phyloP scores from a whole-genome alignment of 495 filamentous ascomycete genomes.

The Penicillium flavigenum region DNA sequence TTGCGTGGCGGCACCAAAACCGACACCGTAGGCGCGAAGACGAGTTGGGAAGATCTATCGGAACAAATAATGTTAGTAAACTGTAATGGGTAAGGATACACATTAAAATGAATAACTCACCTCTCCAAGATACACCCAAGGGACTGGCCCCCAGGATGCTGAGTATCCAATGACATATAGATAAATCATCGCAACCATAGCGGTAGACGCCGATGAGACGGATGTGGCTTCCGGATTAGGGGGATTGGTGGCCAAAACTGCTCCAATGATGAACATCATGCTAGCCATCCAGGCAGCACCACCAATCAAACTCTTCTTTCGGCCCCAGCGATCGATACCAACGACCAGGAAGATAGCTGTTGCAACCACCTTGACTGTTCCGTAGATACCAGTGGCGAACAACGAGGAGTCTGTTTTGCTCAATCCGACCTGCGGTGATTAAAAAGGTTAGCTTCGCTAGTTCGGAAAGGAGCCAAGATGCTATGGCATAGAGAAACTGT shows the following conservation, averaged over 20 bases:
- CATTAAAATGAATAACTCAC: constrained; percentile 14
- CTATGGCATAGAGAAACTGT: no score
- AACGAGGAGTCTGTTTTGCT: constrained; percentile 44
- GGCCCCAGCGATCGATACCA: constrained; percentile 67
- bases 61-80: constrained; percentile 31
- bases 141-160: constrained; percentile 43
- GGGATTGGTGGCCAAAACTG: constrained; percentile 55
- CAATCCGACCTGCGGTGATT: constrained; percentile 31
- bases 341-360: constrained; percentile 64
- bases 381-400: constrained; percentile 54
- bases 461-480: not conserved
- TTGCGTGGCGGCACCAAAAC: constrained; percentile 58
- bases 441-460: not conserved
- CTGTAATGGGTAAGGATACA: not conserved
- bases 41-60: constrained; percentile 67
- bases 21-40: constrained; percentile 68
- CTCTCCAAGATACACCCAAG: constrained; percentile 57
- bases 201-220: constrained; percentile 43
- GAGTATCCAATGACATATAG: constrained; percentile 51
- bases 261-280: constrained; percentile 77
- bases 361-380: constrained; percentile 53
- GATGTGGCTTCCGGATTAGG: constrained; percentile 28
- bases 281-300: constrained; percentile 65
- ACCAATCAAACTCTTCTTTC: constrained; percentile 64
- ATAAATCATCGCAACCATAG: constrained; percentile 56